phyloP scores from a whole-genome alignment of 2,329 filamentous ascomycete species.

The Verticillium nubilum region DNA sequence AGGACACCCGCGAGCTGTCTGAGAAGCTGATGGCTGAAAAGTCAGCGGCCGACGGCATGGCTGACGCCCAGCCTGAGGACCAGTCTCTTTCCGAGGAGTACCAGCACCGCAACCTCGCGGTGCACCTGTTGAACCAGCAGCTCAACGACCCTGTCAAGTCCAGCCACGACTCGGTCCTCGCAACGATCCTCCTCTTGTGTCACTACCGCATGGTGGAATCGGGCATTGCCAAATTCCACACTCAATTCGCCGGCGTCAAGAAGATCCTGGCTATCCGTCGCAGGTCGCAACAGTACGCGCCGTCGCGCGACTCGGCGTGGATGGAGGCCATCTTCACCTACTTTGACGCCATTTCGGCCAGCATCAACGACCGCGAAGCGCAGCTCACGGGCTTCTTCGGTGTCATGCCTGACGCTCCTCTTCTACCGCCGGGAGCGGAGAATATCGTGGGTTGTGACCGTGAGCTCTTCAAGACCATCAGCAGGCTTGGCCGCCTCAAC shows the following conservation, averaged over 20 bases:
- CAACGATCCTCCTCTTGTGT: constrained; percentile 80
- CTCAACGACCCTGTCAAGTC: constrained; percentile 71
- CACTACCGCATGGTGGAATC: constrained; percentile 93
- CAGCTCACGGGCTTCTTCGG: constrained; percentile 69
- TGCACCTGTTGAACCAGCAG: constrained; percentile 77
- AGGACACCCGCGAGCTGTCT: constrained; percentile 45
- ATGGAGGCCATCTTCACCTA: constrained; percentile 91
- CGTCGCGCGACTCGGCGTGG: constrained; percentile 71
- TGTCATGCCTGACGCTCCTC: constrained; percentile 37
- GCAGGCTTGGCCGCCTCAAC: constrained; percentile 78
- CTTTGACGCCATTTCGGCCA: constrained; percentile 89
- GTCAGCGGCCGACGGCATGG: constrained; percentile 35
- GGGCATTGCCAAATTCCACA: constrained; percentile 87
- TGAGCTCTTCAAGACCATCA: constrained; percentile 79
- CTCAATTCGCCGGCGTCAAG: constrained; percentile 87
- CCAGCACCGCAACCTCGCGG: constrained; percentile 75
- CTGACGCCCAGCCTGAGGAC: constrained; percentile 49
- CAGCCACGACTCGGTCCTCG: constrained; percentile 79
- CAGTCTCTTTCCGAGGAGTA: constrained; percentile 72
- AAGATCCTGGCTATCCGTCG: constrained; percentile 79
- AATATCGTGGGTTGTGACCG: constrained; percentile 86
- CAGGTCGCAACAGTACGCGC: constrained; percentile 45
- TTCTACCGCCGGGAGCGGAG: constrained; percentile 61
- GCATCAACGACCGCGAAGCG: constrained; percentile 85
- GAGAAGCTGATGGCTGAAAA: constrained; percentile 43